Conservation (phyloP, 352 stramenopile species). For the Pythium rishiriense region DNA sequence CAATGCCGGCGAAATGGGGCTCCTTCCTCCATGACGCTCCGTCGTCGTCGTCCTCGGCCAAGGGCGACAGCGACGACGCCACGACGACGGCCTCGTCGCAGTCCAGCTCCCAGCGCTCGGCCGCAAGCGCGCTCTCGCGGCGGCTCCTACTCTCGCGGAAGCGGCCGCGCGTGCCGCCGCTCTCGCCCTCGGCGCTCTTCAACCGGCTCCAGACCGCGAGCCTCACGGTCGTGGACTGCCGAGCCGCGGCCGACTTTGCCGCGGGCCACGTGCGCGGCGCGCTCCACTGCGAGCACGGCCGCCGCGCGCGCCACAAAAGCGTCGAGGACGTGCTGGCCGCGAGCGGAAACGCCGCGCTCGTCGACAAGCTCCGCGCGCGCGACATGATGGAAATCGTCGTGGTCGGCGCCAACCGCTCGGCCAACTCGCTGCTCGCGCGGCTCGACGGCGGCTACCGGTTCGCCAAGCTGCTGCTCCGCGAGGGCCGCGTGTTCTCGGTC, state of each 20-base stretch:
- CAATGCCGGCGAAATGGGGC: constrained; percentile 12
- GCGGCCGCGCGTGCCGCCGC: constrained; percentile 45
- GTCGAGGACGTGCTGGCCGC: constrained; percentile 57
- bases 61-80: constrained; percentile 15
- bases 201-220: constrained; percentile 70
- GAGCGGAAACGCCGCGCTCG: constrained; percentile 25
- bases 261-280: constrained; percentile 44
- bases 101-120: constrained; percentile 18
- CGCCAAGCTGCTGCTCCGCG: constrained; percentile 55
- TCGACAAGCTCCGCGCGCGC: constrained; percentile 45
- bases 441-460: constrained; percentile 75
- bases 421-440: constrained; percentile 48
- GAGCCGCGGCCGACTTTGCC: constrained; percentile 47
- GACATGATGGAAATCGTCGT: constrained; percentile 79
- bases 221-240: constrained; percentile 71
- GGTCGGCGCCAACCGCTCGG: constrained; percentile 53
- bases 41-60: not conserved
- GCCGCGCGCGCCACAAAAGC: constrained; percentile 29
- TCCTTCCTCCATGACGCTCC: constrained; percentile 3
- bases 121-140: constrained; percentile 28
- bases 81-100: constrained; percentile 14
- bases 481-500: constrained; percentile 74
- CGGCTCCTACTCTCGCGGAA: constrained; percentile 29
- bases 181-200: constrained; percentile 71
- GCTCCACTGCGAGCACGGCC: constrained; percentile 49